These are phyloP conservation scores for Camelina hispida DNA, from an alignment of 345 rosid species.

Conservation along the genomic window DNA sequence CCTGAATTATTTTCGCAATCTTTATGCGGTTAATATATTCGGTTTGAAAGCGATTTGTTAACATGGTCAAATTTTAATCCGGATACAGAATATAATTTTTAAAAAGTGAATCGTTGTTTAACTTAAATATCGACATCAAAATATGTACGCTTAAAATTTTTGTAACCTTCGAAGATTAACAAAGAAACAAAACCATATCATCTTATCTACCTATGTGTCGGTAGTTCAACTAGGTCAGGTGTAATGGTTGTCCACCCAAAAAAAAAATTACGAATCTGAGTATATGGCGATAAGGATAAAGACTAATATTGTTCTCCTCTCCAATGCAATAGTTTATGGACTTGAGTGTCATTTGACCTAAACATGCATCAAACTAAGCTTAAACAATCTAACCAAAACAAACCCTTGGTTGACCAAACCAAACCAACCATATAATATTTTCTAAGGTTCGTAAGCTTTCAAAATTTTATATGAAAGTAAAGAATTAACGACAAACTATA, in stretches of 20 bases:
- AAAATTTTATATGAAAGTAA: neutral
- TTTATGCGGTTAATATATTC: neutral
- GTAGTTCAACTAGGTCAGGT: conserved; percentile 16
- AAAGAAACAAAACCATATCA: neutral
- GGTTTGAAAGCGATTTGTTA: neutral
- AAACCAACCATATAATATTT: neutral
- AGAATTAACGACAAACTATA: neutral
- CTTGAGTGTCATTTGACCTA: neutral
- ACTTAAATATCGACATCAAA: neutral
- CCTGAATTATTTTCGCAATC: neutral
- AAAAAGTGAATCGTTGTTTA: neutral
- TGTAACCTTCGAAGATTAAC: neutral
- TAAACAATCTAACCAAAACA: neutral
- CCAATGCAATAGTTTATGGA: too few relatives aligned
- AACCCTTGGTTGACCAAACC: neutral
- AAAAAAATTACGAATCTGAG: neutral
- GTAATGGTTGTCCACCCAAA: conserved; percentile 17
- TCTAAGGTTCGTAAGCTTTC: too few relatives aligned
- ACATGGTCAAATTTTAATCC: conserved; percentile 4
- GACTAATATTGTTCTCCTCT: neutral
- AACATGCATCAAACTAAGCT: conserved; percentile 13
- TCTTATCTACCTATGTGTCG: neutral
- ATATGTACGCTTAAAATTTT: neutral
- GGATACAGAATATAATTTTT: neutral
- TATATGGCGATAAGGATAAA: neutral